A percentile compares a stretch with the other conserved stretches of the same genome.
These are phyloP conservation scores for Saksenaea oblongispora DNA, from an alignment of 371 early-diverging fungal species.

Conservation along the genomic window DNA sequence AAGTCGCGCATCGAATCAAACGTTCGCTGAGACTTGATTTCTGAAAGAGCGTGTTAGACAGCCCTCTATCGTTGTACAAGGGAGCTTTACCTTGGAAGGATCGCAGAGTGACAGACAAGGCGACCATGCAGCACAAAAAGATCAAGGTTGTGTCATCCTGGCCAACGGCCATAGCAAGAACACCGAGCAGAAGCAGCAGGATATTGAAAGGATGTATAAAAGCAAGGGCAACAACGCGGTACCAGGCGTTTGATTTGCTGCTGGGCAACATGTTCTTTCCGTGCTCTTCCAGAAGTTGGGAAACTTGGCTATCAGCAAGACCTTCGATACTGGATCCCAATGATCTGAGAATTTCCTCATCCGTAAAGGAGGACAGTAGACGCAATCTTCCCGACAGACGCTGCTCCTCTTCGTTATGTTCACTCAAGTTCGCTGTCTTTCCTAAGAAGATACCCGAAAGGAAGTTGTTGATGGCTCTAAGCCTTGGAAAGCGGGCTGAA, in stretches of 20 bases:
- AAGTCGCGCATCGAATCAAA: constrained; percentile 30
- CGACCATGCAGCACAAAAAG: constrained; percentile 37
- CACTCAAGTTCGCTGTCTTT: not conserved
- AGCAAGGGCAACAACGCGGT: constrained; percentile 29
- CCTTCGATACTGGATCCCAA: not conserved
- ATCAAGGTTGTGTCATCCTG: constrained; percentile 16
- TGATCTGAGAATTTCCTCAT: not conserved
- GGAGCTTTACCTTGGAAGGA: constrained; percentile 36
- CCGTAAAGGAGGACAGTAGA: not conserved
- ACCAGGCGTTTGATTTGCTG: constrained; percentile 18
- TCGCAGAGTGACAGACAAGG: constrained; percentile 29
- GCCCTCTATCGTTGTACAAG: too few relatives aligned
- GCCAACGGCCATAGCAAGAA: constrained; percentile 21
- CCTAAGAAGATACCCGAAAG: not conserved
- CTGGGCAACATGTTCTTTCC: constrained; percentile 8
- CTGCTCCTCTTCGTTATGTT: not conserved
- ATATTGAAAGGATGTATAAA: constrained; percentile 45
- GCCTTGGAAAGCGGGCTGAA: not conserved
- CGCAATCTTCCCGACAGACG: not conserved
- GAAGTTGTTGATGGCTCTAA: not conserved
- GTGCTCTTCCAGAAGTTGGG: not conserved
- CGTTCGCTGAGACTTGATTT: constrained; percentile 33
- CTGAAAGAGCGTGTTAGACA: too few relatives aligned
- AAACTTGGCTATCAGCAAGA: not conserved
- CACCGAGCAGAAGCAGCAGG: constrained; percentile 26